Base-by-base conservation (phyloP, 2,329 filamentous ascomycete species). In the Penicillium brasilianum region DNA sequence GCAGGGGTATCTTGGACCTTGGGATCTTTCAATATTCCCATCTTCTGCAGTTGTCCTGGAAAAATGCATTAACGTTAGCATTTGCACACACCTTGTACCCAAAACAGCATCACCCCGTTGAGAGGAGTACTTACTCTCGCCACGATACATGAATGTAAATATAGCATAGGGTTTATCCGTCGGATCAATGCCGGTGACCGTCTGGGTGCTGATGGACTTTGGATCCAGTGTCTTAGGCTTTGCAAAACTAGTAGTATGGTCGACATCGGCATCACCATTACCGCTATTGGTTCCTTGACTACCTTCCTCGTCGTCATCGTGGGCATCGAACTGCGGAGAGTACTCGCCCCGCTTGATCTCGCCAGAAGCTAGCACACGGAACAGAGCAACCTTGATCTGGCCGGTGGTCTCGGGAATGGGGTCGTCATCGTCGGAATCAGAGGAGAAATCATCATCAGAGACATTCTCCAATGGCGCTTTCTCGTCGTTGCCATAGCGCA, bases 291-390 rank as follows among this genome's bases (percentile, higher is more conserved):
- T 85, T 7, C 82, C 84, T 30, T 81, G 80, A 36, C 74, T 77
- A 16, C 83, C 77, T 57, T 90, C 88, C 58, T 97, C 93, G 64
- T 97, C 93, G 65, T 97, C 94, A 72, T 98, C 95, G 71, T 98
- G 92, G 2, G 94, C 94, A 75, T 97, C 93, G 66, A 98, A 98
- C 72, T 98, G 95, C 13, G 95, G 95, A 1, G 93, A 97, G 77
- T 98, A 99, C 78, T 99, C 95, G 65, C 95, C 95, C 74, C 93
- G 92, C 80, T 97, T 98, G 74, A 99, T 96, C 77, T 98, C 95
- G 14, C 95, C 95, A 7, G 93, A 97, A 1, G 95, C 95, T 49
- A 98, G 83, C 9, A 99, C 95, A 30, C 95, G 88, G 78, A 97
- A 98, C 81, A 99, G 88, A 64, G 94, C 93, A 18, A 99, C 93